Base-by-base conservation (phyloP, 768 basidiomycete species). In the Suillus cothurnatus region DNA sequence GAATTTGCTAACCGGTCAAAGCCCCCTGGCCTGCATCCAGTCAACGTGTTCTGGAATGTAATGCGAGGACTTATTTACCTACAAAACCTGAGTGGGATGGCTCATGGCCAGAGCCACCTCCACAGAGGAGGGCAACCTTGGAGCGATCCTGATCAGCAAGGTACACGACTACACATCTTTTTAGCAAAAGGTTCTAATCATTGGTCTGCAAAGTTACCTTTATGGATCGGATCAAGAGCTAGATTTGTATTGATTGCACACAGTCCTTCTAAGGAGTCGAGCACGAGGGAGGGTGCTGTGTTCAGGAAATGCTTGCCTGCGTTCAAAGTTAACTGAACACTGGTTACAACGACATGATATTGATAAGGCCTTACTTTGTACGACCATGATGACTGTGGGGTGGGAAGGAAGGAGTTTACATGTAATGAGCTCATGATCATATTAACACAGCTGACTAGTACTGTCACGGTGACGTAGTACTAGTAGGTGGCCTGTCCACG, bases 21-120 rank as follows among this genome's bases (percentile, higher is more conserved):
- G 95, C 89, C 32, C 95, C 95, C 66, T 86, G 77, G 47, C 92
- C 91, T 92, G 62, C 0, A 58, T 65, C 11, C 50, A 67, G 41
- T 41, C 49, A n/a, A 59, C 43, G 34, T 15, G 4, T 3, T 62
- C 43, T 68, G 61, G 28, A 38, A 38, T 0, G 19, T 4, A 4
- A 34, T 36, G 39, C 23, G 68, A 11, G 14, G 15, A 19, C 23
- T 26, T 50, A 73, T 83, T 68, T 67, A 90, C 94, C 95, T n/a
- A 97, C 94, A 70, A 92, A 95, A 2, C 87, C 92, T 6, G 93
- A 86, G 77, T 95, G 94, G 19, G 94, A 86, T 8, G 96, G 96
- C 71, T 97, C 96, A 73, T 97, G 96, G 6, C 96, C 93, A 31
- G 90, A 87, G 38, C 94, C 93, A 6, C 94, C 93, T 11, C 93